Evolutionary conservation across 1,284 basidiomycete genomes (phyloP).

Genomic region (Naganishia albida): DNA sequence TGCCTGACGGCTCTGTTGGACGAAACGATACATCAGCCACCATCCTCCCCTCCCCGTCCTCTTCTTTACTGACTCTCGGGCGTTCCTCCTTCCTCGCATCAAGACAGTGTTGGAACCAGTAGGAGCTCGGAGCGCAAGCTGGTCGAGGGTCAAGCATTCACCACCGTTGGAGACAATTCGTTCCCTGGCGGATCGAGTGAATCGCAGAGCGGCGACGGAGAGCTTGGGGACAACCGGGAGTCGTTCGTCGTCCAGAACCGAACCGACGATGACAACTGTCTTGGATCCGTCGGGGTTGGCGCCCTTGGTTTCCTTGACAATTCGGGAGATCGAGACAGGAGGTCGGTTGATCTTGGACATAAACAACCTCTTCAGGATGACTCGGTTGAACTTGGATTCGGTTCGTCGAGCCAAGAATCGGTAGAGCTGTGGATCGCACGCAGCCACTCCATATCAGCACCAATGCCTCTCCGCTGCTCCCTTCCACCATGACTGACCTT

Average conservation of each 20-base stretch:
- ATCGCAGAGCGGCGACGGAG: conserved; percentile 89
- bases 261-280: conserved; percentile 85
- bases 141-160: conserved; percentile 92
- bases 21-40: neutral
- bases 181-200: conserved; percentile 89
- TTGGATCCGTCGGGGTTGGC: conserved; percentile 69
- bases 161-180: conserved; percentile 95
- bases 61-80: conserved; percentile 63
- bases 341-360: conserved; percentile 92
- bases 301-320: conserved; percentile 74
- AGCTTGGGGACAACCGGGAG: conserved; percentile 85
- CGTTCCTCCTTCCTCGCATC: conserved; percentile 86
- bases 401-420: conserved; percentile 98
- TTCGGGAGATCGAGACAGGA: conserved; percentile 89
- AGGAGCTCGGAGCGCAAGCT: conserved; percentile 89
- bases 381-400: conserved; percentile 96
- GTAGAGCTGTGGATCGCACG: conserved; percentile 71
- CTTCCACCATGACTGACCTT: conserved; percentile 66
- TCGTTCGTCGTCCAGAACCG: conserved; percentile 96
- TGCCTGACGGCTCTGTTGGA: conserved; percentile 72
- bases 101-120: conserved; percentile 95
- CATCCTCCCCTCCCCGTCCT: neutral
- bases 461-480: neutral
- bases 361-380: conserved; percentile 93
- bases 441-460: conserved; percentile 1